Conservation (phyloP, 371 early-diverging fungal genomes). For the Actinomortierella wolfii region DNA sequence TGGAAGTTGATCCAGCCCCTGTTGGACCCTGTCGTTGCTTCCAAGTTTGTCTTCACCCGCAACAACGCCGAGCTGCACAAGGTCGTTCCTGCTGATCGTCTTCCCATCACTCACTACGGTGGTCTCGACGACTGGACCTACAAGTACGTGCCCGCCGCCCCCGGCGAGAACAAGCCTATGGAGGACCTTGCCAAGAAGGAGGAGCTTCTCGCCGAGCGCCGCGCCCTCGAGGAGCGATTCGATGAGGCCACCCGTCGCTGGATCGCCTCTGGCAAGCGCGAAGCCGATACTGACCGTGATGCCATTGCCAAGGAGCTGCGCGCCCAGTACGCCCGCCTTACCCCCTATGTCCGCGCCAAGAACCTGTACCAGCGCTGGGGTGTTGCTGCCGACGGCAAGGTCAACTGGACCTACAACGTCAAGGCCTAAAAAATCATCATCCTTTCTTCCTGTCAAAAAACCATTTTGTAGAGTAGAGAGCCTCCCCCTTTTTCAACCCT, state of each 20-base stretch:
- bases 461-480: no score
- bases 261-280: conserved; percentile 39
- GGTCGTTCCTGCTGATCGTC: conserved; percentile 44
- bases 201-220: conserved; percentile 28
- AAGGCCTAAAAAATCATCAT: conserved; percentile 17
- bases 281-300: conserved; percentile 39
- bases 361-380: conserved; percentile 48
- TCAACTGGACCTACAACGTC: conserved; percentile 47
- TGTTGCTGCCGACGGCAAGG: conserved; percentile 37
- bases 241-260: conserved; percentile 29
- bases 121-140: conserved; percentile 46
- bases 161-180: conserved; percentile 26
- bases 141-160: conserved; percentile 29
- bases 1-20: conserved; percentile 81
- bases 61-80: conserved; percentile 62
- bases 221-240: conserved; percentile 24
- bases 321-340: conserved; percentile 44
- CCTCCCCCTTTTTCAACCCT: no score
- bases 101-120: conserved; percentile 44
- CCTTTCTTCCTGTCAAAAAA: no score
- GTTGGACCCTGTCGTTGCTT: conserved; percentile 89
- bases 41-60: conserved; percentile 83
- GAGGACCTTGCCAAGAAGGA: conserved; percentile 38
- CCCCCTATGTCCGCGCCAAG: conserved; percentile 45
- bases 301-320: conserved; percentile 25